phyloP scores from a whole-genome alignment of 2,329 filamentous ascomycete species.

The Plenodomus tracheiphilus region DNA sequence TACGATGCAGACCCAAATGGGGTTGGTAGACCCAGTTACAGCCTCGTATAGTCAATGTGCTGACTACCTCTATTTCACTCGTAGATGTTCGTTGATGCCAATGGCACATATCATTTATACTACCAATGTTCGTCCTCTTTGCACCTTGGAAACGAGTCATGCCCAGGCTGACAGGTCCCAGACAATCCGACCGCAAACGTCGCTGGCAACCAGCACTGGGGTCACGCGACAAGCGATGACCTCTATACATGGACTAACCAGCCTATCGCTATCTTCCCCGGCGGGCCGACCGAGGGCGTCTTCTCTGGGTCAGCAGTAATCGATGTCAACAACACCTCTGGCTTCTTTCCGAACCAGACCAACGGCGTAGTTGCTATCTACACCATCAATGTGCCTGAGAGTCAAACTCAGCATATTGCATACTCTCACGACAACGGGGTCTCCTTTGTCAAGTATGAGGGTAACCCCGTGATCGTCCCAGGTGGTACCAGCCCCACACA shows the following conservation, averaged over 20 bases:
- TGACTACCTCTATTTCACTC: no score
- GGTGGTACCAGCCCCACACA: conserved; percentile 53
- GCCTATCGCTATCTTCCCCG: conserved; percentile 63
- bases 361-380: conserved; percentile 67
- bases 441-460: conserved; percentile 61
- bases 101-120: conserved; percentile 65
- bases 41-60: no score
- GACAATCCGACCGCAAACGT: conserved; percentile 54
- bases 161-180: conserved; percentile 24
- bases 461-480: conserved; percentile 62
- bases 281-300: conserved; percentile 57
- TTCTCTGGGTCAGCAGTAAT: conserved; percentile 61
- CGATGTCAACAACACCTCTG: conserved; percentile 67
- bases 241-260: conserved; percentile 68
- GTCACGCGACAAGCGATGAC: conserved; percentile 65
- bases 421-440: conserved; percentile 66
- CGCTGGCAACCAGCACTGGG: conserved; percentile 67
- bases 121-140: conserved; percentile 55
- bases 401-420: conserved; percentile 63
- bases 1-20: conserved; percentile 72
- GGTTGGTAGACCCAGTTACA: no score
- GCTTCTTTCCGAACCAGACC: conserved; percentile 64
- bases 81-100: conserved; percentile 61
- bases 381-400: conserved; percentile 49
- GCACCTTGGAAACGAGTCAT: conserved; percentile 25